Percentiles rank a stretch among this genome's conserved stretches.
phyloP scores from a whole-genome alignment of 768 basidiomycete species.

The Antrodiella citrinella region DNA sequence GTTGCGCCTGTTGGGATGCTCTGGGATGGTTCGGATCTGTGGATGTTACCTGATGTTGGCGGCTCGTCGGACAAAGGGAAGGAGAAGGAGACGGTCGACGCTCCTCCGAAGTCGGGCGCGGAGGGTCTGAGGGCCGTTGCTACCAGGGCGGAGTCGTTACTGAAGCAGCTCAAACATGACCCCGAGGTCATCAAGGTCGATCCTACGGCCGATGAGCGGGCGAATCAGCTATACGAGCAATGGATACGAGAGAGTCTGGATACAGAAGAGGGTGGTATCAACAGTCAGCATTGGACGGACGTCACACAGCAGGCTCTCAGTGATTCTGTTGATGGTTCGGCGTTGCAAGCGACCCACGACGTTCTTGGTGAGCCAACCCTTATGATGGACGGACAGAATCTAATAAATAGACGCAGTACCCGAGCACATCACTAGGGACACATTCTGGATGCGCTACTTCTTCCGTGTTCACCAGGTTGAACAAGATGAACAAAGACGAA shows the following conservation, averaged over 20 bases:
- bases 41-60: constrained; percentile 52
- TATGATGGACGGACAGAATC: no score
- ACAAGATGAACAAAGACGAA: constrained; percentile 70
- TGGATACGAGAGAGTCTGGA: constrained; percentile 52
- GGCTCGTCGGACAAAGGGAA: constrained; percentile 23
- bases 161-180: constrained; percentile 67
- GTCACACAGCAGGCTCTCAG: constrained; percentile 40
- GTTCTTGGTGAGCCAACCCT: constrained; percentile 50
- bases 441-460: constrained; percentile 87
- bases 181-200: constrained; percentile 69
- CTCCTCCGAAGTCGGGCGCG: constrained; percentile 20
- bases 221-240: constrained; percentile 42
- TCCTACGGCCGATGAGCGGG: constrained; percentile 55
- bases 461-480: constrained; percentile 81
- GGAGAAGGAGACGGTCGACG: constrained; percentile 29
- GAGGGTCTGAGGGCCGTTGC: constrained; percentile 48
- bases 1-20: constrained; percentile 32
- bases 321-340: constrained; percentile 43
- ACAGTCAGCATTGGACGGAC: constrained; percentile 48
- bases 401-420: no score
- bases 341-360: constrained; percentile 45
- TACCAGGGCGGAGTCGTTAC: constrained; percentile 69
- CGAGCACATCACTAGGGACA: constrained; percentile 46
- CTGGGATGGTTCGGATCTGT: constrained; percentile 88
- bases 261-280: constrained; percentile 46